phyloP scores from a whole-genome alignment of 228 moss, liverwort and hornwort species.

The Sphagnum fallax region DNA sequence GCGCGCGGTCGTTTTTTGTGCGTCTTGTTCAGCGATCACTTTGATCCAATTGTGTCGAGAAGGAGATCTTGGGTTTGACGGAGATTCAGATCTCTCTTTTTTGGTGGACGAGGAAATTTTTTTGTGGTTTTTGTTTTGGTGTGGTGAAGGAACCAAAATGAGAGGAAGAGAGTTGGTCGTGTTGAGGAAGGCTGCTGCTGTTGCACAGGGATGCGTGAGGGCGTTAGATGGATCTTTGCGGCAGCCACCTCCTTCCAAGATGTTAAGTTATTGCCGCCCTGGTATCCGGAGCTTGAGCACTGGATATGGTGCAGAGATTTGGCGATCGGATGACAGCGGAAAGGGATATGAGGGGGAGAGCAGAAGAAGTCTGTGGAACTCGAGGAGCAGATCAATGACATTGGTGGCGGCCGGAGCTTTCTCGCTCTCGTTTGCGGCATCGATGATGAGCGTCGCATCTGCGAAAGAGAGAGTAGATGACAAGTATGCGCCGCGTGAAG shows the following conservation, averaged over 20 bases:
- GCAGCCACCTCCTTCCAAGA: not conserved
- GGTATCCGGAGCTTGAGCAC: conserved; percentile 4
- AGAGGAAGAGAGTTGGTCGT: conserved; percentile 15
- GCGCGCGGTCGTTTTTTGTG: too few relatives aligned
- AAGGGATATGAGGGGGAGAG: conserved; percentile 1
- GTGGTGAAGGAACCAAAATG: not conserved
- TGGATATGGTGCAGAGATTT: conserved; percentile 2
- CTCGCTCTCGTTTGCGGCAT: conserved; percentile 74
- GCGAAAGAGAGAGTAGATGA: conserved; percentile 68
- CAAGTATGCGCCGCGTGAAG: conserved; percentile 64
- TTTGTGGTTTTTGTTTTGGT: too few relatives aligned
- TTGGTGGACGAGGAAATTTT: too few relatives aligned
- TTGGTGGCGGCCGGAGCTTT: conserved; percentile 58
- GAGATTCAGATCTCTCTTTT: too few relatives aligned
- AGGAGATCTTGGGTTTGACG: too few relatives aligned
- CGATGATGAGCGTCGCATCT: conserved; percentile 42
- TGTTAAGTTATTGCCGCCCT: not conserved
- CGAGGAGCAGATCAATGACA: conserved; percentile 13
- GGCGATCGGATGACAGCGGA: not conserved
- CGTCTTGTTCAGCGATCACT: too few relatives aligned
- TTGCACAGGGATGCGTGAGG: conserved; percentile 18
- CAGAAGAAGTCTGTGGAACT: conserved; percentile 11
- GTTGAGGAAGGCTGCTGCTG: conserved; percentile 5
- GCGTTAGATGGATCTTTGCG: conserved; percentile 3
- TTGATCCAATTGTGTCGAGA: too few relatives aligned